Evolutionary conservation across 495 filamentous ascomycete species (phyloP).

Genomic region (Trichoderma parareesei): DNA sequence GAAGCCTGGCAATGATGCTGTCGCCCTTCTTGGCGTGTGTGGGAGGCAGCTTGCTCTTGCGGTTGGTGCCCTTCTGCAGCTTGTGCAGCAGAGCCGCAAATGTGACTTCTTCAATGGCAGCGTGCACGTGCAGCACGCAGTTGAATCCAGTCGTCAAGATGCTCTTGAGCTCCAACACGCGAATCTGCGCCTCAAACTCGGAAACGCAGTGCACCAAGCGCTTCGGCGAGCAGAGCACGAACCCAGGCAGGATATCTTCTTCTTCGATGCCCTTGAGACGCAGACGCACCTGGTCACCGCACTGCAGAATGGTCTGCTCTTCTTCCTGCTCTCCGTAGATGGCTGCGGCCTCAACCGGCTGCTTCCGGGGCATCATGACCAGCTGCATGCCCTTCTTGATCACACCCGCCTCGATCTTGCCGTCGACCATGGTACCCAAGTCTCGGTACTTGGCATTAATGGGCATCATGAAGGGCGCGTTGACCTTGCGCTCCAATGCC

Average conservation of each 20-base stretch:
- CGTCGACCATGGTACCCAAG: conserved; percentile 96
- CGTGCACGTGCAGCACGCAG: conserved; percentile 88
- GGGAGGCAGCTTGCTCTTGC: conserved; percentile 87
- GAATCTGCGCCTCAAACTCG: conserved; percentile 92
- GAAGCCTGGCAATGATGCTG: conserved; percentile 85
- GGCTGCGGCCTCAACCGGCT: conserved; percentile 68
- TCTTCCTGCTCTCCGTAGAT: conserved; percentile 96
- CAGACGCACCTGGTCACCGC: conserved; percentile 90
- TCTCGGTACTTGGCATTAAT: conserved; percentile 91
- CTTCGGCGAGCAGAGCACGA: conserved; percentile 89
- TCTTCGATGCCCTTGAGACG: conserved; percentile 92
- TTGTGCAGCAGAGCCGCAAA: conserved; percentile 83
- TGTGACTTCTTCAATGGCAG: conserved; percentile 92
- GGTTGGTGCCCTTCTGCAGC: conserved; percentile 88
- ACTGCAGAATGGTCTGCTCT: conserved; percentile 68
- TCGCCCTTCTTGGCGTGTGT: conserved; percentile 87
- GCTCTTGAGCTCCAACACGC: conserved; percentile 87
- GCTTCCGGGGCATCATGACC: conserved; percentile 90
- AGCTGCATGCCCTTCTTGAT: conserved; percentile 77
- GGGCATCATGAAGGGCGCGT: conserved; percentile 99
- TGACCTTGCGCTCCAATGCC: conserved; percentile 87
- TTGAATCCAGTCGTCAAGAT: conserved; percentile 76
- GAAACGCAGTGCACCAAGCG: conserved; percentile 84
- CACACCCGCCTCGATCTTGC: conserved; percentile 90
- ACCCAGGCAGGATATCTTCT: conserved; percentile 92